These are phyloP conservation scores for Elsinoe australis DNA, from an alignment of 2,329 filamentous ascomycete genomes.

Conservation along the genomic window DNA sequence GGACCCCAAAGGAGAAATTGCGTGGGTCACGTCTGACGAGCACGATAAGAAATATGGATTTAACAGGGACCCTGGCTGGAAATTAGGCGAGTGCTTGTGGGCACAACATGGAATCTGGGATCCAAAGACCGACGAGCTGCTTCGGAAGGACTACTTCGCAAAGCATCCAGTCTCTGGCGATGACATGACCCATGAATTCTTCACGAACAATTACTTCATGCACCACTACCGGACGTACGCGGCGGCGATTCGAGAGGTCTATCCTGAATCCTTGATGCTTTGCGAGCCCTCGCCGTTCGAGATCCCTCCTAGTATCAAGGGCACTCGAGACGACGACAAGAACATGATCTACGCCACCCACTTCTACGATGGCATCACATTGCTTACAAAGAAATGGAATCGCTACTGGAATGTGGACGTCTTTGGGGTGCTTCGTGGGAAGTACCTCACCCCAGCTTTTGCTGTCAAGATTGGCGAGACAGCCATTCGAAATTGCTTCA, in stretches of 20 bases:
- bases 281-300: conserved; percentile 90
- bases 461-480: conserved; percentile 88
- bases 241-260: conserved; percentile 64
- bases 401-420: conserved; percentile 95
- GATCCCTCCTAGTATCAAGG: conserved; percentile 80
- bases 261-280: conserved; percentile 76
- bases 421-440: conserved; percentile 79
- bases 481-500: conserved; percentile 88
- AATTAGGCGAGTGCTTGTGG: conserved; percentile 90
- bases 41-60: conserved; percentile 86
- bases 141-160: conserved; percentile 82
- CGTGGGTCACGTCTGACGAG: conserved; percentile 76
- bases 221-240: conserved; percentile 71
- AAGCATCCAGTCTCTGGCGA: conserved; percentile 68
- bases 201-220: conserved; percentile 89
- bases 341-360: conserved; percentile 90
- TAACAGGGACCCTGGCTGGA: conserved; percentile 82
- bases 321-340: conserved; percentile 77
- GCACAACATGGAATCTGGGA: conserved; percentile 97
- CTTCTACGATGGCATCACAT: conserved; percentile 92
- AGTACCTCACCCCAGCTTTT: conserved; percentile 81
- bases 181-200: conserved; percentile 69
- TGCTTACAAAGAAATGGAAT: conserved; percentile 99
- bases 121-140: conserved; percentile 62
- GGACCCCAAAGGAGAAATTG: conserved; percentile 76